Percentiles rank a stretch among this genome's conserved stretches.
Conservation (phyloP, 805 yeast genomes). For the Candida orba region DNA sequence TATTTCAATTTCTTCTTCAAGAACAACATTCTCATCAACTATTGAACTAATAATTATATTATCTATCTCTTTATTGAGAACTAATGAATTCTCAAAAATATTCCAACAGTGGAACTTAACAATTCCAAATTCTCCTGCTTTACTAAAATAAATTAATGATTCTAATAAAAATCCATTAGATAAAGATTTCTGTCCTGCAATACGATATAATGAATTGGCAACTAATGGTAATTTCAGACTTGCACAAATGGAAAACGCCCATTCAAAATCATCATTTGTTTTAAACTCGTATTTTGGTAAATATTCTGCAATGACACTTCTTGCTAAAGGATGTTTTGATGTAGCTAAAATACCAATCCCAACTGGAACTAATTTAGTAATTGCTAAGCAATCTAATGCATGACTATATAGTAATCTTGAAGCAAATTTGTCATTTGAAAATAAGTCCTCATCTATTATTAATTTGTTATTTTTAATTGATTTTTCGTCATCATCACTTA, state of each 20-base stretch:
- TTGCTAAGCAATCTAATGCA: constrained; percentile 46
- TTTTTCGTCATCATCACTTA: constrained; percentile 16
- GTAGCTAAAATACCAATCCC: constrained; percentile 59
- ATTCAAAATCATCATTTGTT: constrained; percentile 71
- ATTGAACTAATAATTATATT: constrained; percentile 50
- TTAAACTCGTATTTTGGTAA: constrained; percentile 54
- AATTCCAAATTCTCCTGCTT: constrained; percentile 50
- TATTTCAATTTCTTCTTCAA: constrained; percentile 25
- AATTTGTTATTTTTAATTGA: not conserved
- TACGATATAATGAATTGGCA: constrained; percentile 43
- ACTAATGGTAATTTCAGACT: constrained; percentile 53
- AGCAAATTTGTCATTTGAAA: constrained; percentile 35
- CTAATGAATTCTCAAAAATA: constrained; percentile 52
- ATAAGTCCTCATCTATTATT: constrained; percentile 22
- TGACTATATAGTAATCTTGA: constrained; percentile 49
- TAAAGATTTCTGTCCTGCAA: constrained; percentile 23
- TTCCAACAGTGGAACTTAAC: constrained; percentile 49
- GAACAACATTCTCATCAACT: constrained; percentile 29
- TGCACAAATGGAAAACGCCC: constrained; percentile 71
- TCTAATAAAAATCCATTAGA: constrained; percentile 35
- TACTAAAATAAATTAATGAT: constrained; percentile 56
- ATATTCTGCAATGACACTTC: constrained; percentile 44
- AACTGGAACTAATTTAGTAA: constrained; percentile 51
- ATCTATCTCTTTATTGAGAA: constrained; percentile 45
- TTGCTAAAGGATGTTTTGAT: constrained; percentile 36